These are phyloP conservation scores for Brasenia schreberi DNA, from an alignment of 164 flowering plant species.

Conservation along the genomic window DNA sequence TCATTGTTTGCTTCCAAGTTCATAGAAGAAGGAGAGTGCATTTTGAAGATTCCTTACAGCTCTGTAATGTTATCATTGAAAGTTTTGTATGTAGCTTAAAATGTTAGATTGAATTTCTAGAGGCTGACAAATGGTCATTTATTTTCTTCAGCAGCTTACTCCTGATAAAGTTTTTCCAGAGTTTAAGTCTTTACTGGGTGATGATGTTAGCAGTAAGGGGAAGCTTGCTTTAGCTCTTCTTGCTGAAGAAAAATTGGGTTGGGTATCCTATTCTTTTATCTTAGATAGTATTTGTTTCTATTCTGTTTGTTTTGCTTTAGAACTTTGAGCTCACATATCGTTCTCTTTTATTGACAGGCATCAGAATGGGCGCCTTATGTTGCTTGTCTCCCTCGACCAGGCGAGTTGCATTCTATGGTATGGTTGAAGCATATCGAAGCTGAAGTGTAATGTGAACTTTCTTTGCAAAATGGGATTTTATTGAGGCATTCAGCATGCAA, in stretches of 20 bases:
- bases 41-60: constrained; percentile 55
- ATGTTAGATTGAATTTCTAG: neutral
- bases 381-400: constrained; percentile 39
- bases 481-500: too few relatives aligned
- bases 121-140: neutral
- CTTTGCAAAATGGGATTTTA: too few relatives aligned
- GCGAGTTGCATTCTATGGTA: constrained; percentile 66
- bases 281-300: neutral
- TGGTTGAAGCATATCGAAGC: too few relatives aligned
- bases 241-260: constrained; percentile 47
- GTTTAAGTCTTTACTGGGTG: constrained; percentile 25
- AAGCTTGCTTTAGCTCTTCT: constrained; percentile 60
- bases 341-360: constrained; percentile 25
- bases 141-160: constrained; percentile 45
- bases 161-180: constrained; percentile 42
- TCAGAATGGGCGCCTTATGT: constrained; percentile 83
- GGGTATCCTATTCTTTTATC: constrained; percentile 21
- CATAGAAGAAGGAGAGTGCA: constrained; percentile 45
- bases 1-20: constrained; percentile 20
- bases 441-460: too few relatives aligned
- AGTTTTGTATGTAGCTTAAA: neutral
- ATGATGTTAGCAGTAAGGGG: constrained; percentile 34
- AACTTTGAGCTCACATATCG: neutral
- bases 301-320: neutral
- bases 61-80: constrained; percentile 28